Conservation (phyloP, 352 stramenopile species). For the Phytopythium ostracodes region DNA sequence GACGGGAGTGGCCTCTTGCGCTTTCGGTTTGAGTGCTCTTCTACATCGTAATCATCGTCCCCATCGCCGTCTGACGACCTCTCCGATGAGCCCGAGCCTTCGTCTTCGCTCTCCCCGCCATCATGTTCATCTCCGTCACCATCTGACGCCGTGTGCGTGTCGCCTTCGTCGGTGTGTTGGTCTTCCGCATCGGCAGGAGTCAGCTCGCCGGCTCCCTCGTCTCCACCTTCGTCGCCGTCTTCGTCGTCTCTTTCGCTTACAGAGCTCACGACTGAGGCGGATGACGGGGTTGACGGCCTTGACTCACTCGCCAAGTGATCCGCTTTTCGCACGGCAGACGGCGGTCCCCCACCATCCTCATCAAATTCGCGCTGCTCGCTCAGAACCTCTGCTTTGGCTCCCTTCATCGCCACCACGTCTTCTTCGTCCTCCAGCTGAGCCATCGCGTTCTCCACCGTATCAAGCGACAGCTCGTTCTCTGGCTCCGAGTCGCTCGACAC, state of each 20-base stretch:
- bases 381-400: constrained; percentile 53
- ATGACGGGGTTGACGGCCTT: constrained; percentile 33
- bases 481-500: constrained; percentile 24
- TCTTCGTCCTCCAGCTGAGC: constrained; percentile 94
- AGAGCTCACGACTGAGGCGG: constrained; percentile 27
- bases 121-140: constrained; percentile 18
- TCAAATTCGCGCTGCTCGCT: constrained; percentile 64
- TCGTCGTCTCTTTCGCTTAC: constrained; percentile 37
- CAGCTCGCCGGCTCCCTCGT: constrained; percentile 21
- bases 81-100: constrained; percentile 15
- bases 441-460: constrained; percentile 92
- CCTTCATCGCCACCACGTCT: constrained; percentile 92
- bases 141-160: not conserved
- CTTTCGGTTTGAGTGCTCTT: not conserved
- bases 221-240: constrained; percentile 28
- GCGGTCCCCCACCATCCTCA: constrained; percentile 26
- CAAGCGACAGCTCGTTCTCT: constrained; percentile 38
- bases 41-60: not conserved
- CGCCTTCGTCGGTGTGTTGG: constrained; percentile 7
- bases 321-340: constrained; percentile 6
- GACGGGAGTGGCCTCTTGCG: not conserved
- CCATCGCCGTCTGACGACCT: not conserved
- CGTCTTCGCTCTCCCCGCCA: constrained; percentile 43
- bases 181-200: constrained; percentile 13
- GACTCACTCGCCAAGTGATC: constrained; percentile 7